Conservation (phyloP, 495 filamentous ascomycete species). For the Xylaria grammica region DNA sequence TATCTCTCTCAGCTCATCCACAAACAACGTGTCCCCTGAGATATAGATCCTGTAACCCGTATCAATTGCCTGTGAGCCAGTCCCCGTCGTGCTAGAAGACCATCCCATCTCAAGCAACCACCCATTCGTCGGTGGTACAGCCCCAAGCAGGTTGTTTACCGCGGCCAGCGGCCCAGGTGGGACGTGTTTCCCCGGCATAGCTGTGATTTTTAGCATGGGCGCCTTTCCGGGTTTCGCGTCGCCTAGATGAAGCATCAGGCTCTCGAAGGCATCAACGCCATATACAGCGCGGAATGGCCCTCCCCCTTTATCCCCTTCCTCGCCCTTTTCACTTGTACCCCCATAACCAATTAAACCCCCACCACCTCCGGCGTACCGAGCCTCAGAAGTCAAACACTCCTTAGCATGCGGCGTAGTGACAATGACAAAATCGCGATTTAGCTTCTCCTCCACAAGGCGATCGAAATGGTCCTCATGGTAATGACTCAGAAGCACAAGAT, state of each 20-base stretch:
- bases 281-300: slow-evolving; percentile 62
- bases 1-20: slow-evolving; percentile 67
- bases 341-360: not conserved
- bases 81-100: not conserved
- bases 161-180: slow-evolving; percentile 54
- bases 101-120: slow-evolving; percentile 73
- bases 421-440: slow-evolving; percentile 65
- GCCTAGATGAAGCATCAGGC: slow-evolving; percentile 55
- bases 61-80: slow-evolving; percentile 39
- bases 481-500: slow-evolving; percentile 67
- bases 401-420: slow-evolving; percentile 70
- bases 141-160: slow-evolving; percentile 63
- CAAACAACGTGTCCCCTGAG: slow-evolving; percentile 71
- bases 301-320: not conserved
- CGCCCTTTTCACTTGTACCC: not conserved
- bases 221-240: slow-evolving; percentile 25
- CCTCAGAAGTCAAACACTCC: slow-evolving; percentile 46
- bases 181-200: slow-evolving; percentile 74
- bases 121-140: slow-evolving; percentile 74
- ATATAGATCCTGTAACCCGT: slow-evolving; percentile 72
- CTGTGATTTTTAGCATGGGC: slow-evolving; percentile 62
- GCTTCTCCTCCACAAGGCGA: slow-evolving; percentile 60
- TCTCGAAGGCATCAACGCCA: slow-evolving; percentile 62
- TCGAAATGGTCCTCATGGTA: slow-evolving; percentile 75
- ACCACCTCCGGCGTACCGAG: not conserved